These are phyloP conservation scores for Akanthomyces uredinophilus DNA, from an alignment of 2,329 filamentous ascomycete species.

Conservation along the genomic window DNA sequence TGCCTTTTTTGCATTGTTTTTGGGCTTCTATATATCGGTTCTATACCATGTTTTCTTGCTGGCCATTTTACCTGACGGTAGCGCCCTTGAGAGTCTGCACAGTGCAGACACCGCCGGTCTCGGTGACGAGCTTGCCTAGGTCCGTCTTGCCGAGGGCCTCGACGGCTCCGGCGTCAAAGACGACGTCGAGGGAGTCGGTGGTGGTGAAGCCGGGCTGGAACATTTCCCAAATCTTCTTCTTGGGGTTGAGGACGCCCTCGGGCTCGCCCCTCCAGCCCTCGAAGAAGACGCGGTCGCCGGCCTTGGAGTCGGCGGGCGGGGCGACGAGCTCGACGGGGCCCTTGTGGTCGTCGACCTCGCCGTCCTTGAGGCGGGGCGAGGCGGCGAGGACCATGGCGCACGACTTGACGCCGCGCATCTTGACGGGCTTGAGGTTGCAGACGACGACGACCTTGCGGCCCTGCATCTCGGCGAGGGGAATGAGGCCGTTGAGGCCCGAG, in stretches of 20 bases:
- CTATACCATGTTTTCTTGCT: neutral
- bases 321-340: slow-evolving; percentile 88
- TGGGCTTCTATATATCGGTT: neutral
- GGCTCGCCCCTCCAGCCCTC: slow-evolving; percentile 93
- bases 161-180: slow-evolving; percentile 74
- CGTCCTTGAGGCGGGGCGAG: slow-evolving; percentile 75
- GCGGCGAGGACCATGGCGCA: slow-evolving; percentile 91
- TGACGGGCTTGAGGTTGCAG: slow-evolving; percentile 97
- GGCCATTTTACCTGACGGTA: slow-evolving; percentile 63
- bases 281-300: slow-evolving; percentile 86
- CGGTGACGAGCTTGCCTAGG: slow-evolving; percentile 65
- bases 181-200: slow-evolving; percentile 73
- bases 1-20: neutral
- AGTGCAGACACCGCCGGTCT: slow-evolving; percentile 72
- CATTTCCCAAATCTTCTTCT: slow-evolving; percentile 99
- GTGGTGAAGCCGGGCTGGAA: slow-evolving; percentile 97
- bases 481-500: slow-evolving; percentile 88
- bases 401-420: slow-evolving; percentile 84
- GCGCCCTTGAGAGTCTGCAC: slow-evolving; percentile 77
- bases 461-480: slow-evolving; percentile 96
- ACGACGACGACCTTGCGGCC: slow-evolving; percentile 91
- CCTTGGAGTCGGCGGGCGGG: slow-evolving; percentile 71
- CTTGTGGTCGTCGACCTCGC: slow-evolving; percentile 78
- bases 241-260: slow-evolving; percentile 90
- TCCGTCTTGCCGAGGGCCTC: slow-evolving; percentile 70